phyloP scores from a whole-genome alignment of 192 early-diverging fungal species.

The Backusella tuberculispora region DNA sequence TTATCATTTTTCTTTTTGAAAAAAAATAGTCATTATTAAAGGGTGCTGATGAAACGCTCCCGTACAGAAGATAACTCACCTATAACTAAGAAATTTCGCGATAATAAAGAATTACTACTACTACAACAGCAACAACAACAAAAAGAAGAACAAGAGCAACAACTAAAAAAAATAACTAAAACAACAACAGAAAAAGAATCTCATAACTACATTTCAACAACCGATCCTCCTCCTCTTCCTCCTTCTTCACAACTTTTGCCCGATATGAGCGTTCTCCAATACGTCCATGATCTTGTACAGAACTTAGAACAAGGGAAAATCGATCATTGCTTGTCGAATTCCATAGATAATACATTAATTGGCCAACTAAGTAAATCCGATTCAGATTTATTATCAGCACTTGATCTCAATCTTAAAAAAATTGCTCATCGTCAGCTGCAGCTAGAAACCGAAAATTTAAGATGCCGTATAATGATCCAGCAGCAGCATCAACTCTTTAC shows the following conservation, averaged over 20 bases:
- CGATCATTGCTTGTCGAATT: constrained; percentile 6
- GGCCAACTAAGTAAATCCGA: constrained; percentile 22
- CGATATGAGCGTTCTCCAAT: constrained; percentile 17
- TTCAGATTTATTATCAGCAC: constrained; percentile 3
- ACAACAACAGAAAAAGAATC: neutral
- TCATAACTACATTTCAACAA: neutral
- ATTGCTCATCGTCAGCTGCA: constrained; percentile 37
- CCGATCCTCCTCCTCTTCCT: neutral
- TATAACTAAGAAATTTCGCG: constrained; percentile 19
- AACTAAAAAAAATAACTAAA: neutral
- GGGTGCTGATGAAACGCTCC: constrained; percentile 16
- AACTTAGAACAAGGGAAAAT: constrained; percentile 21
- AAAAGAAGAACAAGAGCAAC: neutral
- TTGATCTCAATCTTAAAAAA: constrained; percentile 30
- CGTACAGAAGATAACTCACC: constrained; percentile 19
- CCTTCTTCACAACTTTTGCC: neutral
- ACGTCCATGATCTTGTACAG: constrained; percentile 18
- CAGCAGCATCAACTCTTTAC: constrained; percentile 34
- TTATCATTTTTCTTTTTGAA: neutral
- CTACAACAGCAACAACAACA: neutral
- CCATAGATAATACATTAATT: neutral
- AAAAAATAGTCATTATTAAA: neutral
- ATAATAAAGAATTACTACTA: constrained; percentile 9
- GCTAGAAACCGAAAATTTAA: constrained; percentile 38
- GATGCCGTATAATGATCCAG: constrained; percentile 34